Conservation (phyloP, 2,329 filamentous ascomycete genomes). For the Fonsecaea multimorphosa region DNA sequence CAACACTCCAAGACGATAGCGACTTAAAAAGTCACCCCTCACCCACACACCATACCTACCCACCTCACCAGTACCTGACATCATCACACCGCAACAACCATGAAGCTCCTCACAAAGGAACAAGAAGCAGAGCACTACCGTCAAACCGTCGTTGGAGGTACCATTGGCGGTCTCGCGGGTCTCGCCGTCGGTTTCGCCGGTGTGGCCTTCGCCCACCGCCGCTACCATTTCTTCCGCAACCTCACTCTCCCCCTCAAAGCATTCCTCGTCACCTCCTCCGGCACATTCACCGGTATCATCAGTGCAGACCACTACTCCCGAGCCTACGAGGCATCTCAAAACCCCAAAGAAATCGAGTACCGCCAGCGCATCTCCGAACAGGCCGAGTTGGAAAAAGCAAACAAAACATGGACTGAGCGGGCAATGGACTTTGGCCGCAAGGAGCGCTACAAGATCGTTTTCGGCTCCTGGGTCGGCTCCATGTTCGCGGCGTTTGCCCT, state of each 20-base stretch:
- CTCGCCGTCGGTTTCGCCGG: constrained; percentile 69
- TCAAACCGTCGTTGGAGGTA: constrained; percentile 75
- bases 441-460: constrained; percentile 87
- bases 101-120: constrained; percentile 97
- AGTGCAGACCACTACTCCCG: constrained; percentile 78
- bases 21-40: neutral
- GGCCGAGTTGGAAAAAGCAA: constrained; percentile 59
- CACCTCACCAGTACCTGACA: constrained; percentile 6
- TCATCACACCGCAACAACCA: constrained; percentile 48
- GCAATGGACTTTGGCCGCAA: constrained; percentile 75
- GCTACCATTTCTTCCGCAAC: constrained; percentile 77
- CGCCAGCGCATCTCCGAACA: constrained; percentile 66
- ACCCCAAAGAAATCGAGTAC: constrained; percentile 71
- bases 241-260: constrained; percentile 89
- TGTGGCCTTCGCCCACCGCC: constrained; percentile 69
- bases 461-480: constrained; percentile 77
- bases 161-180: constrained; percentile 73
- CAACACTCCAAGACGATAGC: neutral
- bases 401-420: constrained; percentile 65
- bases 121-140: constrained; percentile 88
- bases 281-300: constrained; percentile 87
- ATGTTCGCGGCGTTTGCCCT: constrained; percentile 77
- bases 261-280: constrained; percentile 82
- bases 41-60: constrained; percentile 2
- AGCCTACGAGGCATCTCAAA: constrained; percentile 70